A percentile compares a stretch with the other conserved stretches of the same genome.
phyloP scores from a whole-genome alignment of 345 rosid species.

The Pugionium dolabratum region DNA sequence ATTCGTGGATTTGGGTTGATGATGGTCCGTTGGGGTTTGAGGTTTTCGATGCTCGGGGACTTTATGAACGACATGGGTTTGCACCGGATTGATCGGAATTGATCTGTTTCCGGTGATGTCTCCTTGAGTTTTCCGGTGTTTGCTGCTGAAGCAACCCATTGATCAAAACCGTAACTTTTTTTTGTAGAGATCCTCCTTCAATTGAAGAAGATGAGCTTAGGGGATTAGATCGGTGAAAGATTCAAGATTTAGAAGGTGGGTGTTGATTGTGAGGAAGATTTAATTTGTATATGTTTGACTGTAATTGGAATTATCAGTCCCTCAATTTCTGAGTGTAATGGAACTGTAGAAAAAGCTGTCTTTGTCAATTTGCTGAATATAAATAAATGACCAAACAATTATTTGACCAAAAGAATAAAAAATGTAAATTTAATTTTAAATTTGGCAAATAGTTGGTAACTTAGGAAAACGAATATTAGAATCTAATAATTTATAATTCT shows the following conservation, averaged over 20 bases:
- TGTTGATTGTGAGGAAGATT: background rate
- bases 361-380: background rate
- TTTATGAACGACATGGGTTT: slow-evolving; percentile 36
- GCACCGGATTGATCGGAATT: slow-evolving; percentile 30
- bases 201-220: slow-evolving; percentile 3
- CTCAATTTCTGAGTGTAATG: slow-evolving; percentile 13
- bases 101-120: slow-evolving; percentile 36
- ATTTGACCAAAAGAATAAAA: no score
- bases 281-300: slow-evolving; percentile 33
- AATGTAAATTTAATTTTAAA: no score
- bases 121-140: slow-evolving; percentile 38
- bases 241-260: background rate
- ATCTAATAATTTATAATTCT: no score
- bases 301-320: slow-evolving; percentile 13
- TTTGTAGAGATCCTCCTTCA: background rate
- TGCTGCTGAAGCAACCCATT: slow-evolving; percentile 71
- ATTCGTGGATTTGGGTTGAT: slow-evolving; percentile 30
- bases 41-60: slow-evolving; percentile 32
- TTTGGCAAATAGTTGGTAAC: no score
- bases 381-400: no score
- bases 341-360: slow-evolving; percentile 4
- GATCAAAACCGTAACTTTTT: background rate
- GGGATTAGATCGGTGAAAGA: slow-evolving; percentile 1
- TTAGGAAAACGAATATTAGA: no score
- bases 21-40: slow-evolving; percentile 25